Conservation (phyloP, 2,329 filamentous ascomycete genomes). For the Hypomyces perniciosus region DNA sequence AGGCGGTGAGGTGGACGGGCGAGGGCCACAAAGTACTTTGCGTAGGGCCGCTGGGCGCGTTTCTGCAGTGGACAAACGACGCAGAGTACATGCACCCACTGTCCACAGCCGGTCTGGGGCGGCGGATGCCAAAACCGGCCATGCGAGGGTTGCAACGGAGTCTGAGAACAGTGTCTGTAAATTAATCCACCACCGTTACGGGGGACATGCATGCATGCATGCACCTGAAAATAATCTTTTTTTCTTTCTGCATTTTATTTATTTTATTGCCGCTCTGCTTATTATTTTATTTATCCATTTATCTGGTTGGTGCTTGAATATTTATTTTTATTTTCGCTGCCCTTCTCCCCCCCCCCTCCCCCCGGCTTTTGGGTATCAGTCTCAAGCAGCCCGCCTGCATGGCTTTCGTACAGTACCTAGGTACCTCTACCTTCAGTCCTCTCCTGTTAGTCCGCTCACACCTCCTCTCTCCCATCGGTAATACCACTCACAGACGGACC, state of each 20-base stretch:
- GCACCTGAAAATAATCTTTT: neutral
- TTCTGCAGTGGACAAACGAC: too few relatives aligned
- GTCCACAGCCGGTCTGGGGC: neutral
- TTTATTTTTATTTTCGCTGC: neutral
- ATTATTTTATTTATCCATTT: neutral
- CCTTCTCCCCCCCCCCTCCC: too few relatives aligned
- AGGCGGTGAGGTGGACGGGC: neutral
- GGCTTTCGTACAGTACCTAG: too few relatives aligned
- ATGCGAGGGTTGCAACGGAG: neutral
- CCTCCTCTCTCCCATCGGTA: too few relatives aligned
- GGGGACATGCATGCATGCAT: neutral
- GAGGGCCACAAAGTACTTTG: too few relatives aligned
- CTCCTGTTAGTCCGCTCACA: neutral
- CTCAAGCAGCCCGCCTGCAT: neutral
- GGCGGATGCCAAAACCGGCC: neutral
- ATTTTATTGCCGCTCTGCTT: neutral
- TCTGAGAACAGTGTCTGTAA: neutral
- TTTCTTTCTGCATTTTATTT: neutral
- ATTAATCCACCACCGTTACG: neutral
- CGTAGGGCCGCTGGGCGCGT: too few relatives aligned
- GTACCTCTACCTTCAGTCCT: neutral
- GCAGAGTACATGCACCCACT: too few relatives aligned
- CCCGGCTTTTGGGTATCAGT: neutral
- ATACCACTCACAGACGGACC: too few relatives aligned
- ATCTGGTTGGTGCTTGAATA: neutral